phyloP scores from a whole-genome alignment of 225 moss, liverwort and hornwort genomes.

The Climacium dendroides region DNA sequence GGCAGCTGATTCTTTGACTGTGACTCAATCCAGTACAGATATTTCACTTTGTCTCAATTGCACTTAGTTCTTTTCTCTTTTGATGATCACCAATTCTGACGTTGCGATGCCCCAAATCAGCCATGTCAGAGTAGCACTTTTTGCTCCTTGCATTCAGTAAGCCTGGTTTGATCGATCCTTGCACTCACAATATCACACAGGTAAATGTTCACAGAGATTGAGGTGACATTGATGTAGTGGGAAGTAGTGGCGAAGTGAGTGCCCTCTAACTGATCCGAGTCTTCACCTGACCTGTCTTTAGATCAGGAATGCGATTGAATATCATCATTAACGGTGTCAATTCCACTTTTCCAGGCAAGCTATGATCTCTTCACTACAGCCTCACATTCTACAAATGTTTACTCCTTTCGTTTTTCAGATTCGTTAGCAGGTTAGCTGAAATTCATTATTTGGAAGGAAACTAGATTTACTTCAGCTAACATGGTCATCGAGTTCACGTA shows the following conservation, averaged over 20 bases:
- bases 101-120: background rate
- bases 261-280: background rate
- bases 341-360: background rate
- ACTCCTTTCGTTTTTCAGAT: background rate
- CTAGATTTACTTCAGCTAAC: background rate
- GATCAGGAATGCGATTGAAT: background rate
- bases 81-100: background rate
- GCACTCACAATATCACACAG: background rate
- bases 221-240: background rate
- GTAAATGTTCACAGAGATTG: background rate
- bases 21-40: slow-evolving; percentile 5
- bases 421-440: background rate
- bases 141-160: background rate
- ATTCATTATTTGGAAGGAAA: background rate
- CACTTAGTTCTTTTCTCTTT: background rate
- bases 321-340: background rate
- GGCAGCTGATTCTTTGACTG: background rate
- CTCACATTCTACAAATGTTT: background rate
- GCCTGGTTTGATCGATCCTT: background rate
- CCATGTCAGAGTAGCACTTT: background rate
- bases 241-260: background rate
- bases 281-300: background rate
- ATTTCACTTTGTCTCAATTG: background rate
- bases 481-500: background rate
- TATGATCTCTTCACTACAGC: background rate